These are phyloP conservation scores for Stylosanthes scabra DNA, from an alignment of 331 rosid species.

Conservation along the genomic window DNA sequence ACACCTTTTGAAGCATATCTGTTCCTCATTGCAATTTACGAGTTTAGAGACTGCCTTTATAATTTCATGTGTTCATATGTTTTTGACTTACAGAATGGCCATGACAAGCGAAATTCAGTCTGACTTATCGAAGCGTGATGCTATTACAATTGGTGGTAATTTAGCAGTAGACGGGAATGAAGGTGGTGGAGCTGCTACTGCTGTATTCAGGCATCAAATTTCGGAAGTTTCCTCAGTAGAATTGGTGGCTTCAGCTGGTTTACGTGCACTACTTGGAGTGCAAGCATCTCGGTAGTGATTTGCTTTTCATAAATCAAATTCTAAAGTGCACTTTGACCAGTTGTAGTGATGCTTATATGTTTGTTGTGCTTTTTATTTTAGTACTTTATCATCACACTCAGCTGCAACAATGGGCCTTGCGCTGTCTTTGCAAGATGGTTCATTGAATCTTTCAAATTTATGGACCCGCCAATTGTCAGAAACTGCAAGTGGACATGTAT, in stretches of 20 bases:
- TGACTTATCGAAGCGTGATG: slow-evolving; percentile 72
- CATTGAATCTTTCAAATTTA: slow-evolving; percentile 83
- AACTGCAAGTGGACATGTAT: slow-evolving; percentile 81
- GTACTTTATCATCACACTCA: slow-evolving; percentile 77
- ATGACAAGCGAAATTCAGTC: slow-evolving; percentile 92
- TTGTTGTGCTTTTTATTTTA: slow-evolving; percentile 43
- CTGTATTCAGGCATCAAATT: slow-evolving; percentile 70
- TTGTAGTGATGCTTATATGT: slow-evolving; percentile 19
- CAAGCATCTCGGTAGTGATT: slow-evolving; percentile 82
- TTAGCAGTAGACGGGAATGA: slow-evolving; percentile 73
- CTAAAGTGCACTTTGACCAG: slow-evolving; percentile 23
- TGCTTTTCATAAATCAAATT: slow-evolving; percentile 19
- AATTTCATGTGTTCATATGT: slow-evolving; percentile 35
- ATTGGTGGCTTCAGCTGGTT: slow-evolving; percentile 84
- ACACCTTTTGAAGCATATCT: slow-evolving; percentile 9
- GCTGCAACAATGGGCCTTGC: slow-evolving; percentile 84
- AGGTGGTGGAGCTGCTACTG: slow-evolving; percentile 96
- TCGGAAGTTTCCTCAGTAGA: slow-evolving; percentile 80
- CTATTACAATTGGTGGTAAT: slow-evolving; percentile 74
- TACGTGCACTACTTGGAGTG: slow-evolving; percentile 77
- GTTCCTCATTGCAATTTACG: slow-evolving; percentile 1
- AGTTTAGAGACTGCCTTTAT: slow-evolving; percentile 11
- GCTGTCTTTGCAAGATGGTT: slow-evolving; percentile 83
- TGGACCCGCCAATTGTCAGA: slow-evolving; percentile 97
- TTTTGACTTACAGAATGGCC: slow-evolving; percentile 81